These are phyloP conservation scores for Silene coronaria DNA, from an alignment of 179 eudicot genomes.

Conservation along the genomic window DNA sequence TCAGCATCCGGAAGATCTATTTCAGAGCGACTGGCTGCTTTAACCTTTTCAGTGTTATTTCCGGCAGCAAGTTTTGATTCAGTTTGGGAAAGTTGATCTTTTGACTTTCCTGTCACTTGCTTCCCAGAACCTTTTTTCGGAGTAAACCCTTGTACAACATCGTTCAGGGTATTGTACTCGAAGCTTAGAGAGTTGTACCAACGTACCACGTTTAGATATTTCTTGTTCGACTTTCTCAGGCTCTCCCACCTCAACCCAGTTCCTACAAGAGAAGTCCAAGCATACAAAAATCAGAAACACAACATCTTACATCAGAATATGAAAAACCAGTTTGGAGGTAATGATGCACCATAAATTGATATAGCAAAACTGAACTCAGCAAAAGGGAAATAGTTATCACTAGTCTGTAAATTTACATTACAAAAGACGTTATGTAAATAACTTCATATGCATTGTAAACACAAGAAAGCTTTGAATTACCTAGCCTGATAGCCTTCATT, in stretches of 20 bases:
- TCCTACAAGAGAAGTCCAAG: constrained; percentile 36
- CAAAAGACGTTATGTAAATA: background rate
- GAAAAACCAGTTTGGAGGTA: background rate
- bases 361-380: background rate
- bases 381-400: background rate
- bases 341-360: background rate
- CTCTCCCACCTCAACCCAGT: constrained; percentile 93
- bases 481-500: background rate
- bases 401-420: background rate
- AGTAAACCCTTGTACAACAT: constrained; percentile 36
- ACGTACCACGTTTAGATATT: constrained; percentile 68
- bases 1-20: constrained; percentile 79
- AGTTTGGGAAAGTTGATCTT: constrained; percentile 42
- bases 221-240: constrained; percentile 78
- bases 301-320: background rate
- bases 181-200: constrained; percentile 66
- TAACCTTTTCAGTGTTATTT: constrained; percentile 34
- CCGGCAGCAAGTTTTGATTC: constrained; percentile 31
- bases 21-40: constrained; percentile 41
- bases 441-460: background rate
- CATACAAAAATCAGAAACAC: background rate
- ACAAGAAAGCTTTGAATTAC: background rate
- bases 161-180: constrained; percentile 47
- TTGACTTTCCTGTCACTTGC: constrained; percentile 30
- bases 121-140: constrained; percentile 56